Conservation (phyloP, 176 grass and related monocot species). For the Eleusine indica region DNA sequence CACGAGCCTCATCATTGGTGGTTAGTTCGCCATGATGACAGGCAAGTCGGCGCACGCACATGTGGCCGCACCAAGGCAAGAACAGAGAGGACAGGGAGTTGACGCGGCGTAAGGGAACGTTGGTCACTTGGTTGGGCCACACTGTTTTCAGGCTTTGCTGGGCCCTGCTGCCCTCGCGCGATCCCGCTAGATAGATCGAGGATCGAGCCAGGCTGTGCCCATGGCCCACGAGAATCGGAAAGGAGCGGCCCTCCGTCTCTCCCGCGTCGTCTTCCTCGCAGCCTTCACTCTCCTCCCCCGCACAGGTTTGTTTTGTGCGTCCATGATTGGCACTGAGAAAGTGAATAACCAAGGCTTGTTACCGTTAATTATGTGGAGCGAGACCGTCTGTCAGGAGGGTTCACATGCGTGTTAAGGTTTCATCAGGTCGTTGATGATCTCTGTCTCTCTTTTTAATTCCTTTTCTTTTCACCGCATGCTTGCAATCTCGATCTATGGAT, state of each 20-base stretch:
- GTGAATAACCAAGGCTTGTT: neutral
- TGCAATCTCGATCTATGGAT: neutral
- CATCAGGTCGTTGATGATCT: neutral
- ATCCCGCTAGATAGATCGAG: neutral
- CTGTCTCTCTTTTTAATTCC: neutral
- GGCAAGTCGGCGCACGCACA: neutral
- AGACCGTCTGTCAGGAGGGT: too few relatives aligned
- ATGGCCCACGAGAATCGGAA: neutral
- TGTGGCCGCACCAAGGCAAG: neutral
- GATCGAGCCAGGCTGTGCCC: neutral
- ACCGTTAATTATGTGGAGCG: neutral
- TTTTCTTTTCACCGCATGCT: too few relatives aligned
- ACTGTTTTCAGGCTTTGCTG: neutral
- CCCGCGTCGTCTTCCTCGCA: neutral
- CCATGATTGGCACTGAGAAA: neutral
- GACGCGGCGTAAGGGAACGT: neutral
- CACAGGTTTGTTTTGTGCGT: too few relatives aligned
- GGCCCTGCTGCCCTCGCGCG: neutral
- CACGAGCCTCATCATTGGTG: neutral
- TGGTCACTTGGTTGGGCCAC: neutral
- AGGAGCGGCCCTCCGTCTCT: neutral
- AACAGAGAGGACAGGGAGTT: neutral
- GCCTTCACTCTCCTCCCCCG: too few relatives aligned
- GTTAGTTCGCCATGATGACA: neutral
- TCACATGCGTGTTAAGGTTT: neutral